These are phyloP conservation scores for Pseudogymnoascus sp. DNA, from an alignment of 2,329 filamentous ascomycete genomes.

Conservation along the genomic window DNA sequence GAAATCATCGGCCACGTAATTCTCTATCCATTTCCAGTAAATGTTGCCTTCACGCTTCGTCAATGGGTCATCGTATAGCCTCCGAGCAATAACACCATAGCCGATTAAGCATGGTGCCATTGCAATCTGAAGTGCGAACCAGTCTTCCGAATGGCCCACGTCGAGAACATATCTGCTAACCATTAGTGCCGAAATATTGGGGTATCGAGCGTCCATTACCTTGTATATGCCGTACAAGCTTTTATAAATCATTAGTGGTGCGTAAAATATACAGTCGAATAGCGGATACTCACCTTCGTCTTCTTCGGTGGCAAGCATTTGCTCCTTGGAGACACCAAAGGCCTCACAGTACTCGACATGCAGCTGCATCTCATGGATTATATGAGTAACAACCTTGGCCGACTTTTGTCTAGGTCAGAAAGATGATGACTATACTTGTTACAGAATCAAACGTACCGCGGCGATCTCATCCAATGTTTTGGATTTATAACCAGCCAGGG, in stretches of 20 bases:
- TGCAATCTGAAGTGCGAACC: conserved; percentile 75
- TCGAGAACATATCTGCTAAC: conserved; percentile 67
- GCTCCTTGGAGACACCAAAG: conserved; percentile 65
- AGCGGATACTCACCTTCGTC: conserved; percentile 48
- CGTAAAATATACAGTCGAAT: not conserved
- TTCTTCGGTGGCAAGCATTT: conserved; percentile 68
- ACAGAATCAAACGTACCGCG: conserved; percentile 40
- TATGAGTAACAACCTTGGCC: conserved; percentile 64
- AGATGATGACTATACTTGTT: not conserved
- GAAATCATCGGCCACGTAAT: conserved; percentile 78
- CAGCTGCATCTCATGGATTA: conserved; percentile 69
- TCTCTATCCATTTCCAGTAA: conserved; percentile 89
- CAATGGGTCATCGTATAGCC: conserved; percentile 55
- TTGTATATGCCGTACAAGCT: conserved; percentile 73
- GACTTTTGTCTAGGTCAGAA: conserved; percentile 33
- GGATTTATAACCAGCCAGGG: conserved; percentile 77
- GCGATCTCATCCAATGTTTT: conserved; percentile 65
- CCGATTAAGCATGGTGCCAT: conserved; percentile 85
- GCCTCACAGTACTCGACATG: conserved; percentile 75
- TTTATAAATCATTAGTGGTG: conserved; percentile 12
- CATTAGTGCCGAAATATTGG: not conserved
- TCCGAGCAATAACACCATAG: conserved; percentile 69
- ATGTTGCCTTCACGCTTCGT: conserved; percentile 56
- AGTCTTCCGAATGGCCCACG: conserved; percentile 78
- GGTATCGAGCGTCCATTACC: conserved; percentile 17